Evolutionary conservation across 495 filamentous ascomycete species (phyloP), one percentile per base, ranked within the genome.

Genomic region (Friedmanniomyces endolithicus): DNA sequence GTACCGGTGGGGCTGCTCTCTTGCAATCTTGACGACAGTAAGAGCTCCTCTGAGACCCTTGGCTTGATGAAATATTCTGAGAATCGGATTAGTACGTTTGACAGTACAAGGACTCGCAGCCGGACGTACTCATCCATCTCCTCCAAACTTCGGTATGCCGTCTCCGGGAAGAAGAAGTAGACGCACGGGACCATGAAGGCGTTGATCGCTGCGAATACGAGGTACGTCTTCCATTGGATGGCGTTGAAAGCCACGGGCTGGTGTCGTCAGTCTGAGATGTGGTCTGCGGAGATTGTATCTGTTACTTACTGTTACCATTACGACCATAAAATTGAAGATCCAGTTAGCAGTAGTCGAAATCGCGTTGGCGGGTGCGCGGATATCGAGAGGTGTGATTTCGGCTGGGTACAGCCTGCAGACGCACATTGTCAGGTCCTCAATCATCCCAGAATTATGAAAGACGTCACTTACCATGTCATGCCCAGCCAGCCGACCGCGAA

Each of bases 81-180:
- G 14, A 27, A 53, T 4, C 3, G 9, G 2, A 58, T 63, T 53
- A 63, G 55, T 34, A 44, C 41, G n/a, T 12, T 11, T 14, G 14
- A 29, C 7, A 12, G 47, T 11, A 4, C 2, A 6, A n/a, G 47
- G 9, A 49, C 6, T 22, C 19, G 27, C 31, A n/a, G 24, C 24
- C 2, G 23, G 16, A 19, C 24, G 7, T 12, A 49, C 51, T 44
- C 53, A 25, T 57, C 54, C 43, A 59, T 53, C 41, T 63, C 56
- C 54, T 81, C 79, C 9, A 83, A 65, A n/a, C 69, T 74, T 7
- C 78, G 72, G 45, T 76, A 74, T 1, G 72, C 68, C 3, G 78
- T 81, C 64, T 83, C 79, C 0, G 79, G 79, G 59, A 76, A 81
- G 64, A 82, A 74, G 57, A 81, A 77, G 66, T 79, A 82, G 11